These are phyloP conservation scores for Peronospora farinosa DNA, from an alignment of 352 stramenopile genomes.

Conservation along the genomic window DNA sequence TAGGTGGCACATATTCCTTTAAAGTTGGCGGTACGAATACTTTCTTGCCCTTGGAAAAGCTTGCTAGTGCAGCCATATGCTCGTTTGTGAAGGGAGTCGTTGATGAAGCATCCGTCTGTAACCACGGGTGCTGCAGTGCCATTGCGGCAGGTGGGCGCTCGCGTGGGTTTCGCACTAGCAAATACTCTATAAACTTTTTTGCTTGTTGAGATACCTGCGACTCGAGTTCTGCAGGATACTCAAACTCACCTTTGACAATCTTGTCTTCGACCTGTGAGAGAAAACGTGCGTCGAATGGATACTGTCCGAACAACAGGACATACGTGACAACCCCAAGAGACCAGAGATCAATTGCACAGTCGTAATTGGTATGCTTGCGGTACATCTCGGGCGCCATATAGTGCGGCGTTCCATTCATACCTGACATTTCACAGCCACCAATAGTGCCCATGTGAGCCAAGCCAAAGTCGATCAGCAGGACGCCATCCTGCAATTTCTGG, in stretches of 20 bases:
- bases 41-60: constrained; percentile 48
- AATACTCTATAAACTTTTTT: constrained; percentile 74
- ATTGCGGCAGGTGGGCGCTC: constrained; percentile 55
- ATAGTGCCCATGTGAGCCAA: constrained; percentile 52
- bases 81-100: constrained; percentile 32
- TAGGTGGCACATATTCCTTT: constrained; percentile 21
- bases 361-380: constrained; percentile 45
- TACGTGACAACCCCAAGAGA: constrained; percentile 70
- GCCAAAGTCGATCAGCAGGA: constrained; percentile 79
- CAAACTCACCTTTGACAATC: constrained; percentile 56
- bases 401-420: constrained; percentile 79
- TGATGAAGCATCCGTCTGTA: constrained; percentile 38
- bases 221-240: constrained; percentile 47
- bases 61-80: constrained; percentile 43
- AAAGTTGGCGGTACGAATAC: constrained; percentile 13
- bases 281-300: constrained; percentile 74
- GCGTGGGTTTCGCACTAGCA: constrained; percentile 52
- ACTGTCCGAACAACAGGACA: constrained; percentile 63
- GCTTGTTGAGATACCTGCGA: constrained; percentile 51
- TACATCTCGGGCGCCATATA: constrained; percentile 87
- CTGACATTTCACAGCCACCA: constrained; percentile 42
- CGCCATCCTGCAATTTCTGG: constrained; percentile 32
- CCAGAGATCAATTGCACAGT: constrained; percentile 69
- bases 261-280: constrained; percentile 83
- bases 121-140: constrained; percentile 67